These are phyloP conservation scores for Circinella minor DNA, from an alignment of 371 early-diverging fungal genomes.

Conservation along the genomic window DNA sequence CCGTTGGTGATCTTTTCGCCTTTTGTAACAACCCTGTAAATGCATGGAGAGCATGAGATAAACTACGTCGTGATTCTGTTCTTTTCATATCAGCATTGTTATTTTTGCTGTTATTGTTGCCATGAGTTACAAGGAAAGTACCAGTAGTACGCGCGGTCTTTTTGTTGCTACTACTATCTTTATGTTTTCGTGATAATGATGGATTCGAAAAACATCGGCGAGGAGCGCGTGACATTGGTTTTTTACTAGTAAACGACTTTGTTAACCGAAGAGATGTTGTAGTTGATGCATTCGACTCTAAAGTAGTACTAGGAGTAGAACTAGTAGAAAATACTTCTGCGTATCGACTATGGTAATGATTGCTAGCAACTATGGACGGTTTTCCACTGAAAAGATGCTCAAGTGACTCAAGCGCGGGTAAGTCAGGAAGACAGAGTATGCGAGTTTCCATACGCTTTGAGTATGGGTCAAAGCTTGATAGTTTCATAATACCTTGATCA, in stretches of 20 bases:
- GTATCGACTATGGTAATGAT: background rate
- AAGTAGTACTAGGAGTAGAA: no score
- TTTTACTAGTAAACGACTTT: constrained; percentile 6
- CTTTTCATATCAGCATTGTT: background rate
- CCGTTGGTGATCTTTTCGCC: constrained; percentile 12
- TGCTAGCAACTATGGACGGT: background rate
- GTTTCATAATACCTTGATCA: constrained; percentile 35
- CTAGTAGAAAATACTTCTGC: background rate
- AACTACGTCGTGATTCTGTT: constrained; percentile 18
- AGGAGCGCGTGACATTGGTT: constrained; percentile 9
- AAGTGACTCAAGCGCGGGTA: constrained; percentile 33
- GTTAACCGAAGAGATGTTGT: constrained; percentile 7
- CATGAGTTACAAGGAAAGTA: background rate
- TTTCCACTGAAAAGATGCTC: constrained; percentile 29
- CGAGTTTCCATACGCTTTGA: constrained; percentile 32
- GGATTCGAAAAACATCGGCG: constrained; percentile 26
- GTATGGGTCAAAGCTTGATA: constrained; percentile 37
- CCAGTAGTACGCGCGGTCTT: background rate
- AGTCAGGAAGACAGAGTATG: constrained; percentile 28
- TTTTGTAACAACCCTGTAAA: constrained; percentile 19
- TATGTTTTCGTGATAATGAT: constrained; percentile 13
- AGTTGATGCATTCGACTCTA: background rate
- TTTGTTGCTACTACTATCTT: background rate
- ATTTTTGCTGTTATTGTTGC: no score
- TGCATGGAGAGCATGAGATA: constrained; percentile 20